Evolutionary conservation across 345 rosid genomes (phyloP), one percentile per base, ranked within the genome.

Genomic region (Salix purpurea): DNA sequence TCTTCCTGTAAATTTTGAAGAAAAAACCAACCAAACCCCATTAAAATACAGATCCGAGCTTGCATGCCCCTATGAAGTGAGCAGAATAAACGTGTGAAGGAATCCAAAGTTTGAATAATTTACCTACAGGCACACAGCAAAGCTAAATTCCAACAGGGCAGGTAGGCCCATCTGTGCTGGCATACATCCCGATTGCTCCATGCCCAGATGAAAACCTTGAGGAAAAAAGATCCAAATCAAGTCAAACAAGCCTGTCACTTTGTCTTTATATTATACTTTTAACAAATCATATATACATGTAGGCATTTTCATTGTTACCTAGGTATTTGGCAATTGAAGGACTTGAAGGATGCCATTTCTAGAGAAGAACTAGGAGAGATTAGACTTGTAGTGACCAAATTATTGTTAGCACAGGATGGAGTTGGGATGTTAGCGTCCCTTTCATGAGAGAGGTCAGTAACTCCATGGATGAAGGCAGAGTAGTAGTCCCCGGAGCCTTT

Each of bases 71-170:
- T 39, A 40, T 66, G 24, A 40, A 16, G 19, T 10, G 21, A 70
- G 28, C 65, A 37, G 30, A 71, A 65, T 7, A 36, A 36, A 40
- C 8, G 11, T 1, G 32, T 3, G 19, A 71, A 4, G 76, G 76
- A 82, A 82, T 82, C 85, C 79, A 60, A 82, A 23, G 85, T 48
- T 61, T 28, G 10, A 40, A 32, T 50, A 15, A 58, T 62, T 77
- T 80, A 85, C 88, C 88, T 73, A 74, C 46, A 79, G 66, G 76
- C 70, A 37, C 2, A 62, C 11, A 62, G 76, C 78, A 76, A 80
- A 23, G 65, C 83, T 94, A 94, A 78, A 92, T 91, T 77, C 97
- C 98, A 72, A 94, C 92, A 1, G 97, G 98, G 81, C 93, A 94
- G 4, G 94, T 87, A 7, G 97, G 92, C 24, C 93, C 97, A 12